These are phyloP conservation scores for Discostella stelligeroides DNA, from an alignment of 108 stramenopile genomes.

Conservation along the genomic window DNA sequence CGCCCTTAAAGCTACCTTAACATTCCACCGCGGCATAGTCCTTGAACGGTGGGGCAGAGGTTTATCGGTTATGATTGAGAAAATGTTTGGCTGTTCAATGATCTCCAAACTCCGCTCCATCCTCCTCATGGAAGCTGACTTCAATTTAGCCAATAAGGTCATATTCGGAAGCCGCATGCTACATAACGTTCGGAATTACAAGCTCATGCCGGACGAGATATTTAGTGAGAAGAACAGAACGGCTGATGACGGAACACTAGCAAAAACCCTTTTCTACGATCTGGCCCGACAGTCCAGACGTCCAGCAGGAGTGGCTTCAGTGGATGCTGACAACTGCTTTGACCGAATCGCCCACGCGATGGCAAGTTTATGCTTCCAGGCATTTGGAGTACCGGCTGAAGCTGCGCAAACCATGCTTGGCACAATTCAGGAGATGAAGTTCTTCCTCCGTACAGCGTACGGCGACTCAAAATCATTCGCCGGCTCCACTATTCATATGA, in stretches of 20 bases:
- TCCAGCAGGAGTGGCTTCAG: constrained; percentile 3
- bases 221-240: constrained; percentile 22
- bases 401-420: neutral
- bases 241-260: constrained; percentile 13
- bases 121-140: constrained; percentile 19
- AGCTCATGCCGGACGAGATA: constrained; percentile 29
- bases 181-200: neutral
- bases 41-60: constrained; percentile 1
- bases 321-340: constrained; percentile 21
- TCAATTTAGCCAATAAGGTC: constrained; percentile 18
- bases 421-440: too few species aligned
- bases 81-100: neutral
- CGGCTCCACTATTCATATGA: neutral
- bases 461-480: neutral
- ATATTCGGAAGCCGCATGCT: constrained; percentile 25
- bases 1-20: neutral
- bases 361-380: constrained; percentile 1
- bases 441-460: too few species aligned
- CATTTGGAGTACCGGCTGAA: neutral
- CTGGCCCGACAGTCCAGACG: neutral
- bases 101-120: constrained; percentile 12
- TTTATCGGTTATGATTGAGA: constrained; percentile 2
- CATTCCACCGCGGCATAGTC: neutral
- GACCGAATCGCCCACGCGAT: too few species aligned
- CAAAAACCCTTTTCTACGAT: constrained; percentile 5